Conservation (phyloP, 495 filamentous ascomycete genomes). For the Aspergillus avenaceus region DNA sequence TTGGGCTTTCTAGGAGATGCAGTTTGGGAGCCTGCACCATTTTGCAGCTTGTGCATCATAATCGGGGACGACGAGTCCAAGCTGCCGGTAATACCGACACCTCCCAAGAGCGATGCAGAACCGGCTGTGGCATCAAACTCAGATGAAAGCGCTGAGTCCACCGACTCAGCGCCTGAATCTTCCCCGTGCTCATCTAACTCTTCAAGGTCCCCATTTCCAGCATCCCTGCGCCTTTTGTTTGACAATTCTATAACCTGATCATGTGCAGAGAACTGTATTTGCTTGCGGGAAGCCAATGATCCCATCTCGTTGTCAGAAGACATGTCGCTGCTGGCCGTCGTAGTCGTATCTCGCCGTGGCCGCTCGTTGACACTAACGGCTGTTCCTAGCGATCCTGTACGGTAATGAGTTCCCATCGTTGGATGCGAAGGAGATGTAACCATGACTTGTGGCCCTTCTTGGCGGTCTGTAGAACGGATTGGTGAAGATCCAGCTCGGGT, state of each 20-base stretch:
- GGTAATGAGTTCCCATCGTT: slow-evolving; percentile 42
- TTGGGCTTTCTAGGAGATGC: slow-evolving; percentile 58
- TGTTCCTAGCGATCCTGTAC: slow-evolving; percentile 73
- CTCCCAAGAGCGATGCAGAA: slow-evolving; percentile 55
- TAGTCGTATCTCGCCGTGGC: slow-evolving; percentile 78
- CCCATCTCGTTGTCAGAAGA: slow-evolving; percentile 88
- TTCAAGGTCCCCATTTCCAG: slow-evolving; percentile 43
- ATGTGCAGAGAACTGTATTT: slow-evolving; percentile 47
- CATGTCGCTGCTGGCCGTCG: slow-evolving; percentile 86
- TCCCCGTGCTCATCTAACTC: slow-evolving; percentile 52
- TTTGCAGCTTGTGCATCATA: slow-evolving; percentile 42
- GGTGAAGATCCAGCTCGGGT: slow-evolving; percentile 85
- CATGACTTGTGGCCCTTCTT: slow-evolving; percentile 51
- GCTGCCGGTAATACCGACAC: slow-evolving; percentile 41
- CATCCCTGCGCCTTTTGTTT: slow-evolving; percentile 54
- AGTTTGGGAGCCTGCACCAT: slow-evolving; percentile 32
- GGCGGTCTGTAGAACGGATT: slow-evolving; percentile 53
- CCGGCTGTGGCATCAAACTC: slow-evolving; percentile 65
- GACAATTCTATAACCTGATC: slow-evolving; percentile 55
- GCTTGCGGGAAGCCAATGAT: slow-evolving; percentile 58
- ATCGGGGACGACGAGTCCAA: slow-evolving; percentile 43
- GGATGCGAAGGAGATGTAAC: slow-evolving; percentile 52
- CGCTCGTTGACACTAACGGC: slow-evolving; percentile 65
- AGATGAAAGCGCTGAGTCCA: slow-evolving; percentile 60
- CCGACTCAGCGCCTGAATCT: slow-evolving; percentile 60